phyloP scores from a whole-genome alignment of 2,329 filamentous ascomycete species.

The Fusarium guadeloupense region DNA sequence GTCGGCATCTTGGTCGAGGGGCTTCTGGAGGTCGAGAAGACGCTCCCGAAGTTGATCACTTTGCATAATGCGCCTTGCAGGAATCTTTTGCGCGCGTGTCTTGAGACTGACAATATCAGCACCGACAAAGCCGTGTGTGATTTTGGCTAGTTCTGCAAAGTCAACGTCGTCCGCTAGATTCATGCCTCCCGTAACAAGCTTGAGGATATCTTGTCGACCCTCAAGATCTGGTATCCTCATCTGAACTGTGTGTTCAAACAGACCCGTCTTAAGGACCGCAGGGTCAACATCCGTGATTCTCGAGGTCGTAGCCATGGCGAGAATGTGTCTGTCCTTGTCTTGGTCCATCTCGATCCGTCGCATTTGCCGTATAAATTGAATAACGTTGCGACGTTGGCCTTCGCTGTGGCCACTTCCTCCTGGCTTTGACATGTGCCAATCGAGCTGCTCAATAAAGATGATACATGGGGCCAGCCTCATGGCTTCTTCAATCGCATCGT shows the following conservation, averaged over 20 bases:
- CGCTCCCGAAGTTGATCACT: not conserved
- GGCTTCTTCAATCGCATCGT: constrained; percentile 73
- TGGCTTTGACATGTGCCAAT: constrained; percentile 79
- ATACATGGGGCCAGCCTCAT: constrained; percentile 86
- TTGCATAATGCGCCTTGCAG: constrained; percentile 47
- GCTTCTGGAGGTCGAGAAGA: not conserved
- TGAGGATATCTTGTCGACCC: constrained; percentile 80
- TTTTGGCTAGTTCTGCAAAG: constrained; percentile 77
- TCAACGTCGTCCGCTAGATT: constrained; percentile 75
- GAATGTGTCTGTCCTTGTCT: constrained; percentile 76
- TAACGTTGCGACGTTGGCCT: constrained; percentile 88
- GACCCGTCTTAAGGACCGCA: constrained; percentile 74
- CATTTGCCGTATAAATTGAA: constrained; percentile 87
- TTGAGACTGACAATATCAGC: constrained; percentile 81
- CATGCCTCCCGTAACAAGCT: constrained; percentile 73
- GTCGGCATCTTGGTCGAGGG: constrained; percentile 6
- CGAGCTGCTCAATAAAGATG: constrained; percentile 91
- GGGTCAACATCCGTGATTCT: constrained; percentile 87
- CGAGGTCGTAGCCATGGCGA: constrained; percentile 92
- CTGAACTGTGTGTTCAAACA: constrained; percentile 86
- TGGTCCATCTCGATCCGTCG: constrained; percentile 78
- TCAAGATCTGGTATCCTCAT: constrained; percentile 85
- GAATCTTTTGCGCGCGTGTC: constrained; percentile 53
- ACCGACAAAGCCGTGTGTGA: constrained; percentile 92
- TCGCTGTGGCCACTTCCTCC: constrained; percentile 84